These are phyloP conservation scores for Aspergillus calidoustus DNA, from an alignment of 2,329 filamentous ascomycete genomes.

Conservation along the genomic window DNA sequence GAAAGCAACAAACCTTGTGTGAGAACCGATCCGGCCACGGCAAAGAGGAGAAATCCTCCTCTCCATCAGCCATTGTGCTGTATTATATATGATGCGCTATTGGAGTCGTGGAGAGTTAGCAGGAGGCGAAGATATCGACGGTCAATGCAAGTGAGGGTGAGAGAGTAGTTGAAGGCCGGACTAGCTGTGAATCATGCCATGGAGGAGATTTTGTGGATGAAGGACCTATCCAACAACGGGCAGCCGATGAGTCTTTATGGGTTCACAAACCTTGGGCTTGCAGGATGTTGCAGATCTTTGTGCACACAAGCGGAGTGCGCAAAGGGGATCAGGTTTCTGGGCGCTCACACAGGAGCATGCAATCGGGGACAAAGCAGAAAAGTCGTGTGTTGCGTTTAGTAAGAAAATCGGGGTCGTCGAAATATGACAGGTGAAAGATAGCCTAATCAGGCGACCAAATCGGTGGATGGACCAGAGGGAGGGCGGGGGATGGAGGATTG, in stretches of 20 bases:
- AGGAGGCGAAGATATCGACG: neutral
- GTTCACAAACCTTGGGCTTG: slow-evolving; percentile 24
- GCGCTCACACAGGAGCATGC: slow-evolving; percentile 12
- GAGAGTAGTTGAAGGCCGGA: neutral
- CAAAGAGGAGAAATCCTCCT: slow-evolving; percentile 50
- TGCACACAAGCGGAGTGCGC: slow-evolving; percentile 21
- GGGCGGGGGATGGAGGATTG: slow-evolving; percentile 9
- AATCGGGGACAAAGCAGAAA: slow-evolving; percentile 3
- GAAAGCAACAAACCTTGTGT: slow-evolving; percentile 43
- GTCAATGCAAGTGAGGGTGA: neutral
- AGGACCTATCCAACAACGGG: neutral
- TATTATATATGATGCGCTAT: slow-evolving; percentile 18
- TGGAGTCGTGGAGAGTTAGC: slow-evolving; percentile 14
- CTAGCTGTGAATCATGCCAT: neutral
- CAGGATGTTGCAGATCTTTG: slow-evolving; percentile 25
- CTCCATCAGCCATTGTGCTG: slow-evolving; percentile 46
- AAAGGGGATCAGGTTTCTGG: slow-evolving; percentile 6
- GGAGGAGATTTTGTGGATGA: neutral
- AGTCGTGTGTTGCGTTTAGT: neutral
- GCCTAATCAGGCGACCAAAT: neutral
- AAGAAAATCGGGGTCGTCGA: too few relatives aligned
- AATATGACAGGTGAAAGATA: neutral
- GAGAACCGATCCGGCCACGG: slow-evolving; percentile 48
- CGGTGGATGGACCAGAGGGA: slow-evolving; percentile 2
- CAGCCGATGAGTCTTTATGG: slow-evolving; percentile 1